Base-by-base conservation (phyloP, 805 yeast species). In the Hanseniaspora vineae region DNA sequence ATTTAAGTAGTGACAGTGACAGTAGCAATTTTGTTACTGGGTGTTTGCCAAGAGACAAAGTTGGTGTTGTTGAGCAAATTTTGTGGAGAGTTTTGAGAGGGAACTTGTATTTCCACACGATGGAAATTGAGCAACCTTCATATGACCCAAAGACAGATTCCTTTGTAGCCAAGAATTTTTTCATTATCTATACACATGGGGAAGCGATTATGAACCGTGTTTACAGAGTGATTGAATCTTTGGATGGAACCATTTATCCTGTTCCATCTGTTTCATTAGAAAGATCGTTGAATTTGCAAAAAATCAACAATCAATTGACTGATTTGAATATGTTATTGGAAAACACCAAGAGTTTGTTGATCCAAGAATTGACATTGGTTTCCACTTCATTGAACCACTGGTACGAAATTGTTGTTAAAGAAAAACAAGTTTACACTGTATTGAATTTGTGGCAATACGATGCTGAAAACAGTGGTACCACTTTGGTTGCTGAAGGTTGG, bases 61-160 rank as follows among this genome's bases (percentile, higher is more conserved):
- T 79, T 35, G 68, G 64, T 14, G 66, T 76, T n/a, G 67, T 82
- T 53, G 83, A 81, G 58, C 80, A 76, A 59, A 80, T 82, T 49
- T 66, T 82, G 50, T 82, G 88, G 88, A 74, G 89, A 67, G 78
- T 75, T 13, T 69, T 81, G 55, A 74, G 88, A 65, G 88, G 88
- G 62, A 82, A 82, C 56, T 69, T 82, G 56, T 79, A 71, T 58
- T 75, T 80, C 59, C 76, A 76, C 50, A 70, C 77, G 43, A 68
- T 73, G 40, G 84, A 78, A 56, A 67, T 81, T 50, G 65, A 68
- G 1, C 37, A 75, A 53, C 71, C 75, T 35, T 62, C 81, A 46
- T 81, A 72, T 56, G 85, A 81, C 55, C 60, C 75, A 13, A 74
- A 75, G 51, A 53, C 74, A 4, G 73, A 75, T 53, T 62, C 67